Evolutionary conservation across 345 rosid genomes (phyloP).

Genomic region (Eucalyptus urophylla): DNA sequence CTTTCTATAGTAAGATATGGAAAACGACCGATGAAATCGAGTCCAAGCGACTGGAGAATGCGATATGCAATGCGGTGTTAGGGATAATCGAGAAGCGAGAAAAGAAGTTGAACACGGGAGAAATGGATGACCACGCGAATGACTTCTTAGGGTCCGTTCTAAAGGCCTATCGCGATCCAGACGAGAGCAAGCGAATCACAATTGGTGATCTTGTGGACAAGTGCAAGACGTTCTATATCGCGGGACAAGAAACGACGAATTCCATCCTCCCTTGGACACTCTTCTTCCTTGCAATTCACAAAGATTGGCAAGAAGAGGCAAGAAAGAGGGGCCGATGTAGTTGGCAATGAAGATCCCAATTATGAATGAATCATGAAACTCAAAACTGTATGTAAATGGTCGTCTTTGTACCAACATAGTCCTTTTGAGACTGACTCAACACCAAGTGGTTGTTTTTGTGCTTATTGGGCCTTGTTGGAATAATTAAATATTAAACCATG

Average conservation of each 20-base stretch:
- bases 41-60: not conserved
- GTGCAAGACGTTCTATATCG: conserved; percentile 25
- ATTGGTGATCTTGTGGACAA: conserved; percentile 10
- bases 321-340: conserved; percentile 10
- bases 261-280: conserved; percentile 17
- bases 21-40: conserved; percentile 6
- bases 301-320: conserved; percentile 22
- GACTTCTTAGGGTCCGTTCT: conserved; percentile 15
- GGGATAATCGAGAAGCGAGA: conserved; percentile 3
- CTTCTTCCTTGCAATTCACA: conserved; percentile 17
- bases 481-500: no score
- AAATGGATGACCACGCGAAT: not conserved
- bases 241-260: conserved; percentile 19
- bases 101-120: not conserved
- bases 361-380: not conserved
- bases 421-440: no score
- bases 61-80: not conserved
- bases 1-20: conserved; percentile 1
- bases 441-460: no score
- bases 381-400: not conserved
- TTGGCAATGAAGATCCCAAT: conserved; percentile 8
- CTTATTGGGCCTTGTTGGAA: no score
- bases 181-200: not conserved
- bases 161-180: not conserved
- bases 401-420: not conserved